Percentiles rank a stretch among this genome's conserved stretches.
Evolutionary conservation across 1,284 basidiomycete species (phyloP).

Genomic region (Ceratobasidium theobromae): DNA sequence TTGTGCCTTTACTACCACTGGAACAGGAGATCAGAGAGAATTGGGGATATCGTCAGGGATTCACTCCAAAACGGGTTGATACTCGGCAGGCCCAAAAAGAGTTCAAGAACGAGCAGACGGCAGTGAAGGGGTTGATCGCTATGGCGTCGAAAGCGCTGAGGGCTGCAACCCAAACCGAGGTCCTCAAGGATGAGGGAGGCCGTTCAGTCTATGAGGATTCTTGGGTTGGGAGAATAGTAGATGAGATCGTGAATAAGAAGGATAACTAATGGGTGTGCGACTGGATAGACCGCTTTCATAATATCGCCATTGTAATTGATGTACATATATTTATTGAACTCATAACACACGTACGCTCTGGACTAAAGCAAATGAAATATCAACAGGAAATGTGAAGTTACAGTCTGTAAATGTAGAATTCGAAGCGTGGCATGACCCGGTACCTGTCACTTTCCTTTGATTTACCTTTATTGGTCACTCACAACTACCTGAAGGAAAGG

Average conservation of each 20-base stretch:
- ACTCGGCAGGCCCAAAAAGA: conserved; percentile 8
- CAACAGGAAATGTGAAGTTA: too few species aligned
- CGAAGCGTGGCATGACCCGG: too few species aligned
- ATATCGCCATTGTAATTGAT: too few species aligned
- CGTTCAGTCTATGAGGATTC: conserved; percentile 28
- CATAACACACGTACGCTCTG: too few species aligned
- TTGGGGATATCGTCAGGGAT: conserved; percentile 47
- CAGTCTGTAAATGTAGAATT: too few species aligned
- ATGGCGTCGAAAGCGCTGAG: conserved; percentile 21
- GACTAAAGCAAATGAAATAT: too few species aligned
- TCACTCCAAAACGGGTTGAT: conserved; percentile 9
- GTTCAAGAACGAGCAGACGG: conserved; percentile 10
- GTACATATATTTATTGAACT: too few species aligned
- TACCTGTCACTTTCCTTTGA: too few species aligned
- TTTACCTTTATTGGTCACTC: too few species aligned
- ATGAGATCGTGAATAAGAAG: conserved; percentile 19
- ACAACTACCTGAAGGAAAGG: too few species aligned
- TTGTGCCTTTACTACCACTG: conserved; percentile 52
- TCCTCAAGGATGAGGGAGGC: conserved; percentile 24
- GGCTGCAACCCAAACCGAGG: conserved; percentile 11
- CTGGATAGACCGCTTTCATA: too few species aligned
- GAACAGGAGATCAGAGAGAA: conserved; percentile 53
- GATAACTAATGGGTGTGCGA: neutral
- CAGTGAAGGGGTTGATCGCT: conserved; percentile 13
- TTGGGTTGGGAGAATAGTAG: conserved; percentile 17